These are phyloP conservation scores for Clitoria ternatea DNA, from an alignment of 306 rosid species.

Conservation along the genomic window DNA sequence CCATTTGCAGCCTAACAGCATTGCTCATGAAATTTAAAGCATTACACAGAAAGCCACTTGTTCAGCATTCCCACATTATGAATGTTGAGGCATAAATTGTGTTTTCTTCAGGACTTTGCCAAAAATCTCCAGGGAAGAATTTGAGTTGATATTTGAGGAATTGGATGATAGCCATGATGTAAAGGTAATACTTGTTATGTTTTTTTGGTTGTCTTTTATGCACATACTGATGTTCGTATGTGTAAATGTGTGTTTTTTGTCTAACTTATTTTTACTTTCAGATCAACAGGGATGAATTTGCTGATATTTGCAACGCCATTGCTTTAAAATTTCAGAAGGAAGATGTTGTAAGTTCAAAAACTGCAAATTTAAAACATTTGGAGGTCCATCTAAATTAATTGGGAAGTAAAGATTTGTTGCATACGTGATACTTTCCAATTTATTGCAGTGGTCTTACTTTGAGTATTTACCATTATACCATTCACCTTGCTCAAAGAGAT, in stretches of 20 bases:
- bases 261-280: conserved; percentile 28
- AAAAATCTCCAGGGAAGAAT: conserved; percentile 74
- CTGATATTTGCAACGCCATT: conserved; percentile 94
- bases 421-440: conserved; percentile 25
- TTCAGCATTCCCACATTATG: conserved; percentile 16
- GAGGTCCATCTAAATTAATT: conserved; percentile 16
- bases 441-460: conserved; percentile 77
- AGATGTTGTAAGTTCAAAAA: conserved; percentile 56
- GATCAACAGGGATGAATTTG: conserved; percentile 84
- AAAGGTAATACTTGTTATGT: conserved; percentile 45
- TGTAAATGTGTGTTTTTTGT: conserved; percentile 6
- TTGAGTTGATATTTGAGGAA: conserved; percentile 84
- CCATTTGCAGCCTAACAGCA: not conserved
- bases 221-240: not conserved
- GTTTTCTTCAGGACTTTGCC: conserved; percentile 70
- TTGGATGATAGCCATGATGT: conserved; percentile 83
- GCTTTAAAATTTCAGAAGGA: conserved; percentile 80
- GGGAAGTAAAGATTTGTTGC: conserved; percentile 17
- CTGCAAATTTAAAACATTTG: conserved; percentile 1
- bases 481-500: conserved; percentile 47
- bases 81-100: conserved; percentile 22
- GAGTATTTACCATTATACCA: conserved; percentile 61
- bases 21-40: not conserved
- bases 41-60: not conserved
- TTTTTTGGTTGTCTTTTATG: conserved; percentile 10